These are phyloP conservation scores for Theobroma grandiflorum DNA, from an alignment of 441 rosid genomes.

Conservation along the genomic window DNA sequence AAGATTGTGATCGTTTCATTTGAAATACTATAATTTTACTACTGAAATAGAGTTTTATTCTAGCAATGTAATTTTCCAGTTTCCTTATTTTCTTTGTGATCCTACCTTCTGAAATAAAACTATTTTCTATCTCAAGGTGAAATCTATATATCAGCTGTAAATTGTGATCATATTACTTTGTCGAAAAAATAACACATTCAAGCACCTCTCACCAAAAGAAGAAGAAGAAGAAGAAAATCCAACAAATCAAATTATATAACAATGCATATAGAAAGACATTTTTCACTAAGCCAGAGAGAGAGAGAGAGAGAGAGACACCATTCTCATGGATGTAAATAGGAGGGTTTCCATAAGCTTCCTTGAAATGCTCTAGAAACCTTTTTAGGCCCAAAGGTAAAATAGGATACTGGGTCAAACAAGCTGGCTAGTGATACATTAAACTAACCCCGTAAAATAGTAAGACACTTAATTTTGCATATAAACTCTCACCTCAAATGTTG, in stretches of 20 bases:
- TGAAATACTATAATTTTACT: not conserved
- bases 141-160: not conserved
- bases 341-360: slow-evolving; percentile 69
- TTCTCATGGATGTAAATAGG: slow-evolving; percentile 78
- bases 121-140: not conserved
- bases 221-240: too few relatives aligned
- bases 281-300: not conserved
- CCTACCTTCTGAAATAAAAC: not conserved
- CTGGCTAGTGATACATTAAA: not conserved
- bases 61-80: not conserved
- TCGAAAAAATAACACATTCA: not conserved
- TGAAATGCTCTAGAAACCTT: slow-evolving; percentile 55
- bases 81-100: not conserved
- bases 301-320: slow-evolving; percentile 47
- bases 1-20: not conserved
- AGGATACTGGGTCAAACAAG: slow-evolving; percentile 42
- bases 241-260: not conserved
- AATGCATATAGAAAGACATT: not conserved
- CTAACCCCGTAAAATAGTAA: not conserved
- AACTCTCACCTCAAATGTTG: slow-evolving; percentile 13
- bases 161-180: not conserved
- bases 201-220: not conserved
- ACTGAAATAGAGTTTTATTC: not conserved
- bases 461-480: not conserved
- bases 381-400: slow-evolving; percentile 54